Evolutionary conservation across 768 basidiomycete genomes (phyloP).

Genomic region (Hemileccinum rubropunctum): DNA sequence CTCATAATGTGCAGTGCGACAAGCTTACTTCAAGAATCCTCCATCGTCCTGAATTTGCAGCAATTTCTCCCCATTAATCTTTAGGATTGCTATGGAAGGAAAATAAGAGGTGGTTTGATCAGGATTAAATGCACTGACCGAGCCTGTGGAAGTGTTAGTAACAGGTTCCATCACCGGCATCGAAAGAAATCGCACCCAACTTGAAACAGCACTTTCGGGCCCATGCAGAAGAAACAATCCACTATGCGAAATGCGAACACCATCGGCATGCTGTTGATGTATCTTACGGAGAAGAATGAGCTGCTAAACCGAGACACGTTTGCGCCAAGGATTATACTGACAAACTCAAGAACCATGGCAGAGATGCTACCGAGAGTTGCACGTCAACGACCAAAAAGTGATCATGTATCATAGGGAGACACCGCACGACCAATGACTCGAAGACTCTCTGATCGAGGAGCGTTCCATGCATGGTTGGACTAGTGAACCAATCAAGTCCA

Average conservation of each 20-base stretch:
- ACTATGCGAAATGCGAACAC: conserved; percentile 97
- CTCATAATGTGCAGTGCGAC: background rate
- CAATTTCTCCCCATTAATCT: conserved; percentile 93
- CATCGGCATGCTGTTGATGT: conserved; percentile 94
- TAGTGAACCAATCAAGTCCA: conserved; percentile 29
- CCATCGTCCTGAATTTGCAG: conserved; percentile 96
- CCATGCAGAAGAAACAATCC: conserved; percentile 99
- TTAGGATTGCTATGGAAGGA: conserved; percentile 77
- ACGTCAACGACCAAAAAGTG: conserved; percentile 91
- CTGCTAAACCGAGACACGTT: background rate
- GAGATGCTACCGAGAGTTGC: conserved; percentile 92
- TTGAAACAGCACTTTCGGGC: conserved; percentile 97
- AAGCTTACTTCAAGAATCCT: conserved; percentile 83
- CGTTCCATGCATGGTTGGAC: conserved; percentile 98
- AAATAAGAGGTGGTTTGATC: conserved; percentile 9
- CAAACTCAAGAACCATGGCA: conserved; percentile 98
- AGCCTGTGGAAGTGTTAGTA: conserved; percentile 39
- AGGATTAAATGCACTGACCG: conserved; percentile 40
- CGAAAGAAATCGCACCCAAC: conserved; percentile 63
- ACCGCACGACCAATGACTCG: conserved; percentile 85
- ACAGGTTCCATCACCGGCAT: background rate
- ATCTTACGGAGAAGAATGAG: conserved; percentile 41
- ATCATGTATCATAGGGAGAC: conserved; percentile 90
- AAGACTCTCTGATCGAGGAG: conserved; percentile 98
- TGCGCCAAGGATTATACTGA: conserved; percentile 45